Conservation (phyloP, 371 early-diverging fungal species). For the Apophysomyces sp. region DNA sequence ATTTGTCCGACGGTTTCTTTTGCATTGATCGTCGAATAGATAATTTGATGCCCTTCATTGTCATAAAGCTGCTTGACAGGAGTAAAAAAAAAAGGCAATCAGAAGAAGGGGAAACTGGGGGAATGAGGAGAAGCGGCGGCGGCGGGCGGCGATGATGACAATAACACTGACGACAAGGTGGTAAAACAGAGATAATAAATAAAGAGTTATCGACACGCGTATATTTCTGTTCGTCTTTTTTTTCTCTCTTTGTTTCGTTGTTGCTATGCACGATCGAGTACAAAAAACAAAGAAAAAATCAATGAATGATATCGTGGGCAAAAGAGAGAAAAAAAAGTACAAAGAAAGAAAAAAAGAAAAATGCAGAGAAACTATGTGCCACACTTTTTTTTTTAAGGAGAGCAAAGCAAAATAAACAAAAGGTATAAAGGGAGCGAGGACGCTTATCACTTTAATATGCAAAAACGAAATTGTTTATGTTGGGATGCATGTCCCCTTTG, state of each 20-base stretch:
- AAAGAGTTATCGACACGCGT: neutral
- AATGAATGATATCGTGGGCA: slow-evolving; percentile 2
- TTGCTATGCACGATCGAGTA: neutral
- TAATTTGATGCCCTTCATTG: slow-evolving; percentile 11
- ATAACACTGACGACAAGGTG: neutral
- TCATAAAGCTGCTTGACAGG: neutral
- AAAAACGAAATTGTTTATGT: slow-evolving; percentile 1
- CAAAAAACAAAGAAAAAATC: slow-evolving; percentile 8
- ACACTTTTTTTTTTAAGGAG: neutral
- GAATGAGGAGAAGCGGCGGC: slow-evolving; percentile 6
- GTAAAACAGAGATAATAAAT: neutral
- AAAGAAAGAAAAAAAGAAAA: slow-evolving; percentile 10
- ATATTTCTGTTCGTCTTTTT: neutral
- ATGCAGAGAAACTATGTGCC: neutral
- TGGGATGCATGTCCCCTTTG: neutral
- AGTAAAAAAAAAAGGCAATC: neutral
- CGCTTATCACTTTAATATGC: slow-evolving; percentile 1
- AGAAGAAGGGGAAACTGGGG: neutral
- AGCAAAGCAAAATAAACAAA: neutral
- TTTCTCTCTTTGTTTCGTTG: neutral
- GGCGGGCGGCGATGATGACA: neutral
- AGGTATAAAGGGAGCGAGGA: neutral
- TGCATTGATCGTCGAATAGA: slow-evolving; percentile 15
- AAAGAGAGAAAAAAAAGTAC: neutral
- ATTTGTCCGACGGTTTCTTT: neutral